These are phyloP conservation scores for Vitis hybrid DNA, from an alignment of 177 flowering plant species.

Conservation along the genomic window DNA sequence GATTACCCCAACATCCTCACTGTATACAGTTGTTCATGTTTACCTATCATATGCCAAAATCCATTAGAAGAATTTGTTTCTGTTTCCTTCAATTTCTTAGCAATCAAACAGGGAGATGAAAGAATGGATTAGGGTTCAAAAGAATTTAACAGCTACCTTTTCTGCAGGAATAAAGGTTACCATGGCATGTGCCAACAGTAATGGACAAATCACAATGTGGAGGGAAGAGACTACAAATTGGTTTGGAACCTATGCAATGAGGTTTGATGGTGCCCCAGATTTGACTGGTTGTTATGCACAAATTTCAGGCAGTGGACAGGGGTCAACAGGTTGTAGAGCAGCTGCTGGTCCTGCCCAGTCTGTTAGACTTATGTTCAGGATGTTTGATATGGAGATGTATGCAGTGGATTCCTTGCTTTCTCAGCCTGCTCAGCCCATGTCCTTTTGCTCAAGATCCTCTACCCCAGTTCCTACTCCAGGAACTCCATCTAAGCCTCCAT, in stretches of 20 bases:
- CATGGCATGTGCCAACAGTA: constrained; percentile 52
- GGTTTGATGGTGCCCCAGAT: constrained; percentile 67
- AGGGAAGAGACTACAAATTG: constrained; percentile 68
- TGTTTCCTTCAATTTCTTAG: no score
- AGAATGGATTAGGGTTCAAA: no score
- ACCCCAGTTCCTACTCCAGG: constrained; percentile 29
- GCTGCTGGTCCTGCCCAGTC: constrained; percentile 57
- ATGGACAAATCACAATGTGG: constrained; percentile 48
- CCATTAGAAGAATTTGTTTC: no score
- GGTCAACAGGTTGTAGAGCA: constrained; percentile 43
- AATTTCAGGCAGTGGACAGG: constrained; percentile 43
- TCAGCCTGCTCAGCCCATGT: constrained; percentile 76
- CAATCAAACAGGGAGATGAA: no score
- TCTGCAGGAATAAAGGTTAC: constrained; percentile 67
- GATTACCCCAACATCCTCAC: no score
- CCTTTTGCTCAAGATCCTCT: constrained; percentile 57
- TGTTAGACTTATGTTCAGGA: constrained; percentile 46
- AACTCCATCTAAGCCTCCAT: constrained; percentile 9
- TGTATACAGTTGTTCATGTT: no score
- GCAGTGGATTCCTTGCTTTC: constrained; percentile 64
- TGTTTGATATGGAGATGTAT: constrained; percentile 66
- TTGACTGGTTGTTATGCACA: constrained; percentile 60
- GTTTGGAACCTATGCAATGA: constrained; percentile 69
- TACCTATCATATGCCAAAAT: no score
- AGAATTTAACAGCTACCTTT: not conserved